A percentile compares a stretch with the other conserved stretches of the same genome.
Evolutionary conservation across 768 basidiomycete genomes (phyloP).

Genomic region (Ephemerocybe angulata): DNA sequence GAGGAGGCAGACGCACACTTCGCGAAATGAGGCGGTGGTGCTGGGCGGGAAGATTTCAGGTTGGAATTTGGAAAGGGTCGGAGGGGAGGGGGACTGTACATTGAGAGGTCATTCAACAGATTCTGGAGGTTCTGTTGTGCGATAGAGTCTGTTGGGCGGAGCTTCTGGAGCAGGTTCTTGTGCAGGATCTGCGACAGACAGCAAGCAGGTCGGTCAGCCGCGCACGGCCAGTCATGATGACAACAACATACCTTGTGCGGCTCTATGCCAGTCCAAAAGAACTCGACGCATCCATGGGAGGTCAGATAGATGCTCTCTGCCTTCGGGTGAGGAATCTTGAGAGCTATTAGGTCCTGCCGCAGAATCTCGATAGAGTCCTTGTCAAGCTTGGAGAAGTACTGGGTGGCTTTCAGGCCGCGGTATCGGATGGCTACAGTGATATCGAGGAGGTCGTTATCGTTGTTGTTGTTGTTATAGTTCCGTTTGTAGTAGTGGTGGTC

Average conservation of each 20-base stretch:
- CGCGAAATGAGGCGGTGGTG: constrained; percentile 13
- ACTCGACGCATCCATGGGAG: constrained; percentile 29
- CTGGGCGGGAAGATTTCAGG: constrained; percentile 5
- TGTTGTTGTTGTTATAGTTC: too few relatives aligned
- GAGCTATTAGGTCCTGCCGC: constrained; percentile 27
- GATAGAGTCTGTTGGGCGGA: constrained; percentile 11
- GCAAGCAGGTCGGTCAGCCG: not conserved
- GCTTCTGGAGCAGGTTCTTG: constrained; percentile 15
- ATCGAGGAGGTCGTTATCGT: not conserved
- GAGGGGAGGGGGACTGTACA: constrained; percentile 21
- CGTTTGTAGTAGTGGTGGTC: not conserved
- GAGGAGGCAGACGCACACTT: too few relatives aligned
- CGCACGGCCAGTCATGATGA: not conserved
- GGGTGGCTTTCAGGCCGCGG: constrained; percentile 32
- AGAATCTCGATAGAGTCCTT: constrained; percentile 24
- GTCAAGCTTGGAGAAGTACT: constrained; percentile 29
- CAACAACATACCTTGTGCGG: constrained; percentile 17
- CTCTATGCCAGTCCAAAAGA: constrained; percentile 21
- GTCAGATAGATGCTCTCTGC: constrained; percentile 28
- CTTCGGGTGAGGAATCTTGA: constrained; percentile 42
- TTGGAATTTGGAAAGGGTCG: not conserved
- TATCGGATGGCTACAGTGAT: constrained; percentile 33
- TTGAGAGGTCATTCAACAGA: constrained; percentile 23
- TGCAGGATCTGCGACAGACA: constrained; percentile 15
- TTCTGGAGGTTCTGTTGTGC: constrained; percentile 5